These are phyloP conservation scores for Coccinonectria pachysandricola DNA, from an alignment of 2,329 filamentous ascomycete genomes.

Conservation along the genomic window DNA sequence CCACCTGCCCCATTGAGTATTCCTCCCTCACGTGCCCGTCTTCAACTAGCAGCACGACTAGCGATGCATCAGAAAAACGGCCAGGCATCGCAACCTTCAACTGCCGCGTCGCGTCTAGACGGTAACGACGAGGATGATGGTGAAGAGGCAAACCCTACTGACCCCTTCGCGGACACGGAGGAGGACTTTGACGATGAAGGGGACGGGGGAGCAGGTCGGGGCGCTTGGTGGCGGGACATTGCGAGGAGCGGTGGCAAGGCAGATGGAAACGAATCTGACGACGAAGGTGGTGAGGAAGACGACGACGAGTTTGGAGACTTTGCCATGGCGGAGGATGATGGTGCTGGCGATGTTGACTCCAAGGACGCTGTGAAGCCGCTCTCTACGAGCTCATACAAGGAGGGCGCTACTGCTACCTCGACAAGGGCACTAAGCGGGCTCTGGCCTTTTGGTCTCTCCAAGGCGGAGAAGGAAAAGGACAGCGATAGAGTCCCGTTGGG, in stretches of 20 bases:
- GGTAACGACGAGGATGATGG: slow-evolving; percentile 24
- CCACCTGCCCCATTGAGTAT: slow-evolving; percentile 77
- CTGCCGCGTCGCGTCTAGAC: slow-evolving; percentile 28
- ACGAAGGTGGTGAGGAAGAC: slow-evolving; percentile 44
- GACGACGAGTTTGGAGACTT: slow-evolving; percentile 62
- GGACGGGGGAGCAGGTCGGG: slow-evolving; percentile 26
- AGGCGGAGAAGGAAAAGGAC: slow-evolving; percentile 24
- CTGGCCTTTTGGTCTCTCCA: slow-evolving; percentile 45
- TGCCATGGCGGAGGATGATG: slow-evolving; percentile 48
- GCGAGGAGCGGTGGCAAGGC: slow-evolving; percentile 28
- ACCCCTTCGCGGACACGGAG: slow-evolving; percentile 40
- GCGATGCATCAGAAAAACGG: slow-evolving; percentile 61
- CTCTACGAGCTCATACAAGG: slow-evolving; percentile 39
- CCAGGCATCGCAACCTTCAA: slow-evolving; percentile 36
- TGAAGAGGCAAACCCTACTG: slow-evolving; percentile 28
- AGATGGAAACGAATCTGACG: slow-evolving; percentile 37
- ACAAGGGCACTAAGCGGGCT: slow-evolving; percentile 40
- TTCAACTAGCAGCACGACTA: slow-evolving; percentile 82
- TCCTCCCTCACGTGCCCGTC: slow-evolving; percentile 73
- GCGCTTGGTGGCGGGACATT: slow-evolving; percentile 40
- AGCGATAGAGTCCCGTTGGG: slow-evolving; percentile 4
- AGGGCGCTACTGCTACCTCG: slow-evolving; percentile 23
- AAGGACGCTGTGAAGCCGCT: slow-evolving; percentile 45
- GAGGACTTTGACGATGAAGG: slow-evolving; percentile 43
- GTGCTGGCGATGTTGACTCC: slow-evolving; percentile 22